Evolutionary conservation across 192 early-diverging fungal genomes (phyloP).

Genomic region (Haplosporangium gracile): DNA sequence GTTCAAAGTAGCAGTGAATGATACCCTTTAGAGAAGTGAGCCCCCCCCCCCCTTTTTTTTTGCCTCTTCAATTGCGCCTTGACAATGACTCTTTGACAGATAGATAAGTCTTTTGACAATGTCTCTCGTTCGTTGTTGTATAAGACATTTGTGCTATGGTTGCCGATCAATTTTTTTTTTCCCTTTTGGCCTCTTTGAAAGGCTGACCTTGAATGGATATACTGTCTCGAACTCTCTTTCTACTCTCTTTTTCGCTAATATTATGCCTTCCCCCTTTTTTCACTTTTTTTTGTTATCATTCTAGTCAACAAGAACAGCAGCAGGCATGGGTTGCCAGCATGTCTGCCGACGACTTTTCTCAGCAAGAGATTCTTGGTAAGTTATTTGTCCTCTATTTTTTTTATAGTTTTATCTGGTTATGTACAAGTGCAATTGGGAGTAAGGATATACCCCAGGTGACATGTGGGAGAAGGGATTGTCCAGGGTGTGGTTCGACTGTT

Average conservation of each 20-base stretch:
- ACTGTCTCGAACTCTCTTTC: not conserved
- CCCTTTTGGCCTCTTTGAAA: slow-evolving; percentile 1
- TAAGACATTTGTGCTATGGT: not conserved
- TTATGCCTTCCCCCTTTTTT: not conserved
- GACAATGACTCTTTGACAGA: not conserved
- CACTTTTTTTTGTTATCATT: not conserved
- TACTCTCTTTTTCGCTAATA: not conserved
- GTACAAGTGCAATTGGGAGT: not conserved
- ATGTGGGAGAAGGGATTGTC: not conserved
- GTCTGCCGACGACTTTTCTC: slow-evolving; percentile 22
- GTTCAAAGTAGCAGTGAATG: not conserved
- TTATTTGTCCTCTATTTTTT: not conserved
- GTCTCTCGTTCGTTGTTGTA: not conserved
- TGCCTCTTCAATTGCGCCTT: not conserved
- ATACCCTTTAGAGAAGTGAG: slow-evolving; percentile 2
- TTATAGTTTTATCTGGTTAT: not conserved
- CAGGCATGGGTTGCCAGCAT: slow-evolving; percentile 46
- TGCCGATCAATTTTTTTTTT: slow-evolving; percentile 6
- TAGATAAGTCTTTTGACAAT: not conserved
- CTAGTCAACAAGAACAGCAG: slow-evolving; percentile 17
- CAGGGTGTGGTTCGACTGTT: not conserved
- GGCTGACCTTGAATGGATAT: not conserved
- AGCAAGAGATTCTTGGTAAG: slow-evolving; percentile 52
- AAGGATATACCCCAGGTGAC: not conserved
- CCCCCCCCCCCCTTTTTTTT: no score